These are phyloP conservation scores for Aspergillus transmontanensis DNA, from an alignment of 2,329 filamentous ascomycete species.

Conservation along the genomic window DNA sequence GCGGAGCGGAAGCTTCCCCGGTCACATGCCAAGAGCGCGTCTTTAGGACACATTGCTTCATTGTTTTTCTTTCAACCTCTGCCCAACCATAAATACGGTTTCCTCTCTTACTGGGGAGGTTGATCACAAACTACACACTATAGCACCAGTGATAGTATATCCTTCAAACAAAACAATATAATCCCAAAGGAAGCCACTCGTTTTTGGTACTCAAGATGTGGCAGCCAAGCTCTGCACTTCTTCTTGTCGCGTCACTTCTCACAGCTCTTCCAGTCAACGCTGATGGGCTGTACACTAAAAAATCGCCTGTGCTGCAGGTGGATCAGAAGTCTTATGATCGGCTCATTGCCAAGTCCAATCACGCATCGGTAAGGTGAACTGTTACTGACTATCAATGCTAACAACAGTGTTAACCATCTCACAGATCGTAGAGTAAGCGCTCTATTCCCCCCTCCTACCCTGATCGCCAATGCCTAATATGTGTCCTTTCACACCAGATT, in stretches of 20 bases:
- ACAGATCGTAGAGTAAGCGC: conserved; percentile 57
- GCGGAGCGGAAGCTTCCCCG: conserved; percentile 9
- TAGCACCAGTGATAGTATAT: not conserved
- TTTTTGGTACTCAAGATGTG: conserved; percentile 31
- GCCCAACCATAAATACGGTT: conserved; percentile 2
- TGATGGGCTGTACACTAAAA: conserved; percentile 80
- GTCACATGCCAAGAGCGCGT: conserved; percentile 40
- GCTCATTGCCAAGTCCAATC: conserved; percentile 83
- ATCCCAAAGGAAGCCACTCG: not conserved
- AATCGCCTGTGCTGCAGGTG: conserved; percentile 82
- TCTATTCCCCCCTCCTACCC: conserved; percentile 14
- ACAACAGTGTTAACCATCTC: conserved; percentile 21
- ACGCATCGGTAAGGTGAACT: conserved; percentile 73
- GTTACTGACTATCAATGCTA: not conserved
- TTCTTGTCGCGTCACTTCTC: conserved; percentile 63
- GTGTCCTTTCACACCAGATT: conserved; percentile 64
- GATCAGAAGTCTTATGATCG: conserved; percentile 77
- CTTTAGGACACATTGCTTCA: conserved; percentile 44
- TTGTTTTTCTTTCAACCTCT: conserved; percentile 3
- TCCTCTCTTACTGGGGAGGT: conserved; percentile 1
- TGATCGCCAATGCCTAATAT: conserved; percentile 19
- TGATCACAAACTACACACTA: not conserved
- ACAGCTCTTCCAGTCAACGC: conserved; percentile 66
- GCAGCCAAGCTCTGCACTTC: conserved; percentile 46
- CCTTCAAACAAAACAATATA: not conserved